These are phyloP conservation scores for Torrubiellomyces zombiae DNA, from an alignment of 2,329 filamentous ascomycete genomes.

Conservation along the genomic window DNA sequence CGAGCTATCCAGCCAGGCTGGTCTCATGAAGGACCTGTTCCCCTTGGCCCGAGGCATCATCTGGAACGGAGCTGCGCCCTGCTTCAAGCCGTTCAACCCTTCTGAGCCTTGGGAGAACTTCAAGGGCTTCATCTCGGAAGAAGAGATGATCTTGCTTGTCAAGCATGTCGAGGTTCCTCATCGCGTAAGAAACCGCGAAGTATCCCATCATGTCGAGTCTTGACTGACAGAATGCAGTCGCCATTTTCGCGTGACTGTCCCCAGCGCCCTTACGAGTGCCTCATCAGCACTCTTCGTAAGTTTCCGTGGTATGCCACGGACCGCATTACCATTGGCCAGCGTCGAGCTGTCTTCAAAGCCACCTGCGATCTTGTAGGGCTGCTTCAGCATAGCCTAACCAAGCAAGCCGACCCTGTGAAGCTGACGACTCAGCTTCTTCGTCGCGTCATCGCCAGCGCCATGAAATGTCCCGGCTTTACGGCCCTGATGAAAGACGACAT, in stretches of 20 bases:
- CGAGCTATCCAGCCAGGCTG: conserved; percentile 36
- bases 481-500: conserved; percentile 44
- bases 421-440: conserved; percentile 35
- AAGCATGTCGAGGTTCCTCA: conserved; percentile 46
- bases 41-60: conserved; percentile 37
- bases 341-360: conserved; percentile 33
- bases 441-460: conserved; percentile 32
- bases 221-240: conserved; percentile 22
- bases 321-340: conserved; percentile 39
- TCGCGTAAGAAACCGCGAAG: conserved; percentile 30
- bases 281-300: conserved; percentile 47
- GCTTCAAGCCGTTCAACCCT: conserved; percentile 16
- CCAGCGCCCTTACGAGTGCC: conserved; percentile 47
- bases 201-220: neutral
- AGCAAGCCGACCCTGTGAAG: conserved; percentile 21
- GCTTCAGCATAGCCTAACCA: conserved; percentile 25
- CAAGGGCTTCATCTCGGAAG: conserved; percentile 41
- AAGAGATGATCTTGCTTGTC: conserved; percentile 46
- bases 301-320: conserved; percentile 45
- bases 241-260: conserved; percentile 43
- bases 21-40: conserved; percentile 46
- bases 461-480: conserved; percentile 45
- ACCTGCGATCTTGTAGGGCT: conserved; percentile 30
- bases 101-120: conserved; percentile 34
- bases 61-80: conserved; percentile 34